Evolutionary conservation across 345 rosid species (phyloP), one percentile per base, ranked within the genome.

Genomic region (Microthlaspi erraticum): DNA sequence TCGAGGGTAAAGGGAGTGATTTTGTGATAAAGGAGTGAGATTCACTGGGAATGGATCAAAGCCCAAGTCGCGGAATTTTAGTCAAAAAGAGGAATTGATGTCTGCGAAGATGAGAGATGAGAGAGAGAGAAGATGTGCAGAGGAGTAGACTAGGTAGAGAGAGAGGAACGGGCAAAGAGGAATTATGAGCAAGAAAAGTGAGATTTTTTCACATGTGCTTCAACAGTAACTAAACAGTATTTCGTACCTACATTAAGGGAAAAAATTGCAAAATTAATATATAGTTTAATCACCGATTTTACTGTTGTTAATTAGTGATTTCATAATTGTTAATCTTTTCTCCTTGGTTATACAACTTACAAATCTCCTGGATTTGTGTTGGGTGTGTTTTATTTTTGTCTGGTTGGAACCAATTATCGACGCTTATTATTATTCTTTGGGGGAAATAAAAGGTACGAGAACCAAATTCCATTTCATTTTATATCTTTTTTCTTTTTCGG

Each of bases 21-120:
- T 51, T 42, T 74, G 13, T 43, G 76, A 38, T 1, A 39, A 62
- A 64, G 71, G 3, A 59, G 67, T 18, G 75, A 68, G 70, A 68
- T 64, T 65, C 67, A 65, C 72, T 64, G 62, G 36, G 70, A 58
- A 64, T 71, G 62, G 65, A 76, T 68, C 76, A 56, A 41, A 76
- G 12, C 60, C 59, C 76, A 57, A 71, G 62, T 70, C 56, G 76
- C 53, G 67, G 63, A 77, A 77, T 71, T 70, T 77, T 71, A 70
- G 72, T 70, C 76, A 70, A 77, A 77, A 77, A 59, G 77, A 19
- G 26, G 58, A 71, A 71, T 71, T 71, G 67, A 56, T 71, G 80
- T 64, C 68, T 64, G 72, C 46, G 41, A 41, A 63, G 60, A 45
- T 48, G 8, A 63, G 64, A 61, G 43, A 60, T n/a, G 32, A 50